Conservation (phyloP, 805 yeast species). For the Wickerhamomyces pijperi region DNA sequence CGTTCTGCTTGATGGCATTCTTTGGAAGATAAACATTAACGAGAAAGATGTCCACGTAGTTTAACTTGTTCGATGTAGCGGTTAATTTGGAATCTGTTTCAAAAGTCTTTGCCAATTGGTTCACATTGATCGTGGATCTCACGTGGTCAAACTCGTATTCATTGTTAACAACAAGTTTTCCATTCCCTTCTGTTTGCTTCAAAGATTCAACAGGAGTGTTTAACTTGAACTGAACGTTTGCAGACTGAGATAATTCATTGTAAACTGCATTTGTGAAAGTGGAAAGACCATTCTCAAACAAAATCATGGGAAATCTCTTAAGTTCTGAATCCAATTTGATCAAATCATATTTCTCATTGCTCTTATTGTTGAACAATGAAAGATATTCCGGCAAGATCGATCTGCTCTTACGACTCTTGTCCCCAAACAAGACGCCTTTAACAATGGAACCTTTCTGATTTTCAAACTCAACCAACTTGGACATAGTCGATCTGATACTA, state of each 20-base stretch:
- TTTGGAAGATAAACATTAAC: constrained; percentile 56
- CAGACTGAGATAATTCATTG: constrained; percentile 22
- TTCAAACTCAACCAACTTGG: constrained; percentile 47
- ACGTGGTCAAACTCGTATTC: constrained; percentile 36
- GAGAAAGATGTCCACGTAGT: constrained; percentile 37
- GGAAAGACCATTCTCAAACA: constrained; percentile 45
- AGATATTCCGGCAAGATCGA: constrained; percentile 26
- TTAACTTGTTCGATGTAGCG: constrained; percentile 12
- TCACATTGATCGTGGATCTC: constrained; percentile 45
- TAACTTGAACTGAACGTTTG: constrained; percentile 31
- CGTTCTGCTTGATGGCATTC: constrained; percentile 35
- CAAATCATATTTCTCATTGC: constrained; percentile 29
- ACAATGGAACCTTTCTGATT: constrained; percentile 46
- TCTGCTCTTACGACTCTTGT: constrained; percentile 3
- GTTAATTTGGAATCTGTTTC: constrained; percentile 5
- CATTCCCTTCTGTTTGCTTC: background rate
- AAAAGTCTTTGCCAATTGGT: constrained; percentile 26
- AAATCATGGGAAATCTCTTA: constrained; percentile 50
- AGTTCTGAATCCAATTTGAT: constrained; percentile 24
- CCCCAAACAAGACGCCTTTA: constrained; percentile 27
- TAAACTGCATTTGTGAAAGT: constrained; percentile 35
- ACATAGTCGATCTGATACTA: constrained; percentile 54
- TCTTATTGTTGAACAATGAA: constrained; percentile 27
- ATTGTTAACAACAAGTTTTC: constrained; percentile 3
- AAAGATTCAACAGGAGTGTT: constrained; percentile 15